Evolutionary conservation across 106 monocot species (phyloP).

Genomic region (Dioscorea dumetorum): DNA sequence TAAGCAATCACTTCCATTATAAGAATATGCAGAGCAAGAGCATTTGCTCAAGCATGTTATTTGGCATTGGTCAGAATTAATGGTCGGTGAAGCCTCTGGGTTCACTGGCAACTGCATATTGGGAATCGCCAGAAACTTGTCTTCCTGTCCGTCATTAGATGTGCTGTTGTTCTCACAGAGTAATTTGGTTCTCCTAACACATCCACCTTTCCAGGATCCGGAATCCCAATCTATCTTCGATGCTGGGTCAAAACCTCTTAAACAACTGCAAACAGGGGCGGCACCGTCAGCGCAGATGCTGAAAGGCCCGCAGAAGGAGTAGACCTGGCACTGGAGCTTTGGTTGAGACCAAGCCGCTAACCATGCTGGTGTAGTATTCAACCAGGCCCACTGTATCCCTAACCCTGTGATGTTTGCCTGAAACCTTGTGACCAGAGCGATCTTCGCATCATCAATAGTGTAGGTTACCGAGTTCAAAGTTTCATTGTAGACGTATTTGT

Average conservation of each 20-base stretch:
- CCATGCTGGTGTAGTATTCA: conserved; percentile 1
- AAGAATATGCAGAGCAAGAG: conserved; percentile 14
- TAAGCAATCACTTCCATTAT: background rate
- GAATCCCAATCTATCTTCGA: conserved; percentile 1
- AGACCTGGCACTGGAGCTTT: conserved; percentile 10
- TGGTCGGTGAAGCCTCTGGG: background rate
- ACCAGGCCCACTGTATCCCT: conserved; percentile 4
- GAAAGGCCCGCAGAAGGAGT: conserved; percentile 14
- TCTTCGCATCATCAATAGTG: background rate
- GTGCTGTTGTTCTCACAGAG: background rate
- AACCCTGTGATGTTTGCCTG: conserved; percentile 8
- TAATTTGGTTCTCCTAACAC: conserved; percentile 1
- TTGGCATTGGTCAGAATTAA: conserved; percentile 3
- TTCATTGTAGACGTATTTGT: background rate
- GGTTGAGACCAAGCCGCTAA: conserved; percentile 14
- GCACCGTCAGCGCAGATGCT: conserved; percentile 6
- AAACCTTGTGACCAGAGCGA: conserved; percentile 2
- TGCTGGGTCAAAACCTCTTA: conserved; percentile 4
- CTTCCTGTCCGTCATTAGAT: background rate
- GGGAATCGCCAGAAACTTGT: conserved; percentile 3
- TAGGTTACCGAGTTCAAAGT: conserved; percentile 9
- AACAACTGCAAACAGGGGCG: conserved; percentile 4
- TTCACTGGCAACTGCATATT: conserved; percentile 2
- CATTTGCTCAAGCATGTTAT: conserved; percentile 12
- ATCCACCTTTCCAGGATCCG: conserved; percentile 1